Evolutionary conservation across 495 filamentous ascomycete genomes (phyloP), one percentile per base, ranked within the genome.

Genomic region (Lineolata rhizophorae): DNA sequence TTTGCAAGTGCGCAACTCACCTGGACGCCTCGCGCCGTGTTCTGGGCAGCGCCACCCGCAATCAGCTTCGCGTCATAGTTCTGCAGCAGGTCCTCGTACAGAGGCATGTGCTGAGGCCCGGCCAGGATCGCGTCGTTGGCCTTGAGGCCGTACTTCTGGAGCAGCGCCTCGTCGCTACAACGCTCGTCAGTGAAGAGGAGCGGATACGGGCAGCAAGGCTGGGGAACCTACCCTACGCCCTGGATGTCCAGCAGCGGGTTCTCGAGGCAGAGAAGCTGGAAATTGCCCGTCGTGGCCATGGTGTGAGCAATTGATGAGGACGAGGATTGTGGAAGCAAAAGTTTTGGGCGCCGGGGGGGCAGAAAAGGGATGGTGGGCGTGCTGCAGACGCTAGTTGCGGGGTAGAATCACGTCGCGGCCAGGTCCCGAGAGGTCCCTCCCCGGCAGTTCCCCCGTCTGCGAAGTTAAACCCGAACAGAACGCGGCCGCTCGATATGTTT

Each of bases 171-270:
- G 51, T 81, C 69, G 39, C 76, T 71, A 36, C 17, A 24, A 14
- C 18, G n/a, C 38, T 31, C 18, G 29, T 4, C 14, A 9, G 1
- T 16, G n/a, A 30, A 29, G 31, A 28, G 40, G 46, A 53, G 30
- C 22, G 35, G 26, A 19, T 13, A 15, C 3, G n/a, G n/a, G 31
- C 39, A 8, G 18, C 5, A 21, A 19, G 18, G 15, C 9, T 19
- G 15, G 8, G 18, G n/a, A 6, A 10, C 16, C 16, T 38, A 76
- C 73, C 69, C 83, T 44, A 71, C 61, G 42, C 72, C 84, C 61
- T 93, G 84, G 53, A 97, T 94, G 54, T 97, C 84, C 41, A 97
- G 74, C 42, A 97, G 67, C 51, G 87, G 87, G 55, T 97, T 97
- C 71, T 92, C 87, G 47, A 97, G 55, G 57, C 76, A 83, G 38